Conservation (phyloP, 306 rosid species). For the Carpinus viminea region DNA sequence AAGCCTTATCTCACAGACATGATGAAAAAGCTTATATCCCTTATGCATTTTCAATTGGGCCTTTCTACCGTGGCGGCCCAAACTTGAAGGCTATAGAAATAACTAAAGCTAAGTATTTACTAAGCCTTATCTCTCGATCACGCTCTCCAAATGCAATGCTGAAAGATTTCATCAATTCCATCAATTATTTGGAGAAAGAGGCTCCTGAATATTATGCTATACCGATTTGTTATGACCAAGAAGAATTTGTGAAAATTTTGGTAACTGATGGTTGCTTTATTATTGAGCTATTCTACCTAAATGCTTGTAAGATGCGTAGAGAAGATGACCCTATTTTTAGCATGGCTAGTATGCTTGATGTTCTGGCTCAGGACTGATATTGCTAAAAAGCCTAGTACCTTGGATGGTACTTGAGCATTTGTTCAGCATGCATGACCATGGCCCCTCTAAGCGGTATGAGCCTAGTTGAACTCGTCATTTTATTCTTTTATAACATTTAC, state of each 20-base stretch:
- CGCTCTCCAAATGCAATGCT: no score
- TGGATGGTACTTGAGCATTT: not conserved
- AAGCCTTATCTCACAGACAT: no score
- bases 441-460: not conserved
- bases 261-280: slow-evolving; percentile 33
- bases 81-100: not conserved
- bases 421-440: not conserved
- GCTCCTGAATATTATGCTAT: slow-evolving; percentile 10
- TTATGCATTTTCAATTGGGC: slow-evolving; percentile 18
- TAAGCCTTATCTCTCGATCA: no score
- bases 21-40: not conserved
- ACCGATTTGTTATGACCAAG: not conserved
- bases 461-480: not conserved
- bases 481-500: not conserved
- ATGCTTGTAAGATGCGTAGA: not conserved
- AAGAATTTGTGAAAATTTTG: slow-evolving; percentile 17
- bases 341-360: not conserved
- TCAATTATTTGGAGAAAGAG: not conserved
- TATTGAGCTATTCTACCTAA: not conserved
- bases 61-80: not conserved
- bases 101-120: slow-evolving; percentile 5
- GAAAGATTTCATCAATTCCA: not conserved
- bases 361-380: slow-evolving; percentile 4
- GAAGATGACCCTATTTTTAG: not conserved
- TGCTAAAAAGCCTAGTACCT: slow-evolving; percentile 8